A percentile compares a stretch with the other conserved stretches of the same genome.
Conservation (phyloP, 2,329 filamentous ascomycete species). For the Sarocladium brachiariae region DNA sequence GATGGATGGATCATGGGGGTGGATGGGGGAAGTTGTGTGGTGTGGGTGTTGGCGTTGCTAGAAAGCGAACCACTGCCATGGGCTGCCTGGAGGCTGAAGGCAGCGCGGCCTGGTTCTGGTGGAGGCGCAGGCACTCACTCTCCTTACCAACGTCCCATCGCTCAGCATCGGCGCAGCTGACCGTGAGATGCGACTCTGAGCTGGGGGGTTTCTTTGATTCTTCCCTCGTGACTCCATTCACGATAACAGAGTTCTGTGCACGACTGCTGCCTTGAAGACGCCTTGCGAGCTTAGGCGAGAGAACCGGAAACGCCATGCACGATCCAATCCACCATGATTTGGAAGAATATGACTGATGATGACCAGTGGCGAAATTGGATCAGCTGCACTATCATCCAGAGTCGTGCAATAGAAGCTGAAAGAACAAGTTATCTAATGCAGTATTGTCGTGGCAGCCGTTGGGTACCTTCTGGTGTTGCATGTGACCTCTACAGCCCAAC, state of each 20-base stretch:
- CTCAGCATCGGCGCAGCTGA: neutral
- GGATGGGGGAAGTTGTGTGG: too few species aligned
- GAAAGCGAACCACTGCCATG: neutral
- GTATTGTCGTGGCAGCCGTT: neutral
- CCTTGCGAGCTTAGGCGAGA: neutral
- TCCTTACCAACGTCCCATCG: neutral
- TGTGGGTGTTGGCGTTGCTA: too few species aligned
- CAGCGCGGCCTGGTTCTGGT: too few species aligned
- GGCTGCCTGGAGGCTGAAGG: neutral
- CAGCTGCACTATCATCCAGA: neutral
- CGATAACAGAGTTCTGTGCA: too few species aligned
- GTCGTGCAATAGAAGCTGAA: too few species aligned
- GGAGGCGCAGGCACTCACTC: conserved; percentile 1
- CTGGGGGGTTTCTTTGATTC: too few species aligned
- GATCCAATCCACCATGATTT: neutral
- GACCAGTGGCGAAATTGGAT: neutral
- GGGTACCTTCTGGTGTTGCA: too few species aligned
- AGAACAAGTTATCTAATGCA: neutral
- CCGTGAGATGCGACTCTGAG: neutral
- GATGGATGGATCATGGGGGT: neutral
- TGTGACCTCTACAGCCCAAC: too few species aligned
- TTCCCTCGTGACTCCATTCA: too few species aligned
- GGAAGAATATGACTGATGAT: too few species aligned
- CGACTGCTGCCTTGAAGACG: neutral
- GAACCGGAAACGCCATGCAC: neutral